Evolutionary conservation across 805 yeast genomes (phyloP).

Genomic region (Yarrowia sp.): DNA sequence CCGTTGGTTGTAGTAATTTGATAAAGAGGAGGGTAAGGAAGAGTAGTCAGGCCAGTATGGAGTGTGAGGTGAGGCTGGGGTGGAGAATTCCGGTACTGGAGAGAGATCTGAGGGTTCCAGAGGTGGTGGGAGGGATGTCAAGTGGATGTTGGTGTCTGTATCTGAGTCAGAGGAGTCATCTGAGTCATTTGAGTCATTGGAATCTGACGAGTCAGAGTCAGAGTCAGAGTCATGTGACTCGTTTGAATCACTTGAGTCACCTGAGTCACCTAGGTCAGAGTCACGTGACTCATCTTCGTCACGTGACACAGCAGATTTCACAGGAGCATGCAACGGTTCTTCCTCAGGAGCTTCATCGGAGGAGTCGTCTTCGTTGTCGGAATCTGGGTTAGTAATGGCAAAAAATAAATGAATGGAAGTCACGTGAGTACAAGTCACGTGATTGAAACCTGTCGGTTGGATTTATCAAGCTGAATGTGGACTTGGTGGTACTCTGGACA

Average conservation of each 20-base stretch:
- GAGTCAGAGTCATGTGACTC: no score
- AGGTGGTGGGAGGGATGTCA: background rate
- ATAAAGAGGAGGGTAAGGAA: background rate
- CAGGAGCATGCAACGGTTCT: no score
- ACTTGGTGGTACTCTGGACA: no score
- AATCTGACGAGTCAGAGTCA: background rate
- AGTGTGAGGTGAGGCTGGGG: background rate
- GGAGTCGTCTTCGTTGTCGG: no score
- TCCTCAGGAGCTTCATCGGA: no score
- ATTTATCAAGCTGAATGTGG: no score
- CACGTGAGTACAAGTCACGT: no score
- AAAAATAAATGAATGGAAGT: no score
- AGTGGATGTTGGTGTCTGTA: background rate
- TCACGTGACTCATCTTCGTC: background rate
- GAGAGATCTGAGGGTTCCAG: background rate
- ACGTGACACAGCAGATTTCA: no score
- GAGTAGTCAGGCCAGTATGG: constrained; percentile 24
- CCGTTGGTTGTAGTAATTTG: constrained; percentile 43
- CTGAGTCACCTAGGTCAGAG: background rate
- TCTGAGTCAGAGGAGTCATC: background rate
- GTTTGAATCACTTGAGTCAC: no score
- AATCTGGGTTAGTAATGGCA: no score
- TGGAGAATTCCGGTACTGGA: background rate
- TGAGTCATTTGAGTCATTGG: background rate
- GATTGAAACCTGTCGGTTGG: no score